Conservation (phyloP, 768 basidiomycete species). For the Boletus sensibilis region DNA sequence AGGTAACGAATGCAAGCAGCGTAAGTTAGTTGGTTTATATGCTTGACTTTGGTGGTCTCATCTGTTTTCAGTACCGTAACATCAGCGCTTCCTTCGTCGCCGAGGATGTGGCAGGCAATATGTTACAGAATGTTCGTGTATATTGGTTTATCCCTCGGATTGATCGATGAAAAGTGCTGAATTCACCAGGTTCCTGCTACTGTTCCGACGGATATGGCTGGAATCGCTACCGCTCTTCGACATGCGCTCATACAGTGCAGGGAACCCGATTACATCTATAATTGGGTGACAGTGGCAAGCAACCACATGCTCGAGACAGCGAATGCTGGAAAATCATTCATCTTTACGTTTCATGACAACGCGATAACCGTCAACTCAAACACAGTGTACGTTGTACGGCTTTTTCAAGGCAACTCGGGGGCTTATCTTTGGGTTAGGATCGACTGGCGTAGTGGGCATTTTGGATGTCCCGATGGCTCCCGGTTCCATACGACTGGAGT, state of each 20-base stretch:
- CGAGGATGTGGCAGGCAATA: slow-evolving; percentile 18
- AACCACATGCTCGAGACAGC: slow-evolving; percentile 18
- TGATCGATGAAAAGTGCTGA: background rate
- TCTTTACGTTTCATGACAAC: slow-evolving; percentile 9
- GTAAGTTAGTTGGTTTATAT: slow-evolving; percentile 16
- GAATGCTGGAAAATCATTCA: slow-evolving; percentile 18
- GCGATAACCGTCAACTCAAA: slow-evolving; percentile 26
- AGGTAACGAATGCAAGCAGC: slow-evolving; percentile 29
- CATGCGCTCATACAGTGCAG: slow-evolving; percentile 12
- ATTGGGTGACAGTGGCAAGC: slow-evolving; percentile 21
- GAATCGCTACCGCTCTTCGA: slow-evolving; percentile 20
- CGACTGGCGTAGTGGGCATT: slow-evolving; percentile 24
- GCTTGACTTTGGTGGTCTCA: background rate
- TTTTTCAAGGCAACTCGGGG: background rate
- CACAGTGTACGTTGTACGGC: slow-evolving; percentile 9
- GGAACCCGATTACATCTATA: slow-evolving; percentile 14
- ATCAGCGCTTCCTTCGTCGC: slow-evolving; percentile 18
- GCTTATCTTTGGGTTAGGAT: slow-evolving; percentile 9
- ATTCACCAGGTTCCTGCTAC: slow-evolving; percentile 7
- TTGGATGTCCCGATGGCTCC: slow-evolving; percentile 20
- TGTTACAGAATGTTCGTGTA: slow-evolving; percentile 21
- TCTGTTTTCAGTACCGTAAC: slow-evolving; percentile 19
- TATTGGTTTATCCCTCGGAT: background rate
- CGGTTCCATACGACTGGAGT: slow-evolving; percentile 17
- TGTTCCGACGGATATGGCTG: slow-evolving; percentile 18